Base-by-base conservation (phyloP, 2,329 filamentous ascomycete species). In the Fusarium xylarioides region DNA sequence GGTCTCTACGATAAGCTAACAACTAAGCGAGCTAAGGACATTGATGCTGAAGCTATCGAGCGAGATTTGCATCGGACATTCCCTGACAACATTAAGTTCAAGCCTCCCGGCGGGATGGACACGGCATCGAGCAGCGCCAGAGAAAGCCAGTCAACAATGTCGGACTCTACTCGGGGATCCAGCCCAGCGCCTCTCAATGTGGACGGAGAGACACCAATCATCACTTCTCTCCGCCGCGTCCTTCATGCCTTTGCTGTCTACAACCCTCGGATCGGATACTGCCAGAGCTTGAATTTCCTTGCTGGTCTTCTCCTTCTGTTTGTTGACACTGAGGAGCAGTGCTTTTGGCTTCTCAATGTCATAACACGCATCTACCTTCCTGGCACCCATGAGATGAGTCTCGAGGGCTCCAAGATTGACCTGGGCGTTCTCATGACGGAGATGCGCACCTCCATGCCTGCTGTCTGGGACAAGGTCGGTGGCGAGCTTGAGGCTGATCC, bases 261-360 rank as follows among this genome's bases (percentile, higher is more conserved):
- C 83, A 97, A 97, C 77, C 95, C 95, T 2, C 90, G 90, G 61
- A 97, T 98, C 75, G 95, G 95, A 19, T 98, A 98, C 82, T 98
- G 95, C 79, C 95, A 98, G 81, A 97, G 93, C 26, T 89, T 98
- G 35, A 98, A 98, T 82, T 98, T 98, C 82, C 89, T 98, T 56
- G 95, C 95, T 9, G 95, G 95, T 8, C 88, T 98, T 58, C 86
- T 98, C 4, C 89, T 98, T 4, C 87, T 98, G 6, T 98, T 98
- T 80, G 91, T 98, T 78, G 90, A 89, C 68, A 91, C 93, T 8
- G 95, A 97, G 80, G 95, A 98, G 81, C 95, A 97, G 76, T 90
- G 92, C 6, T 98, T 98, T 79, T 95, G 95, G 90, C 90, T 98
- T 79, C 88, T 98, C 66, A 96, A 97, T 76, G 94, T 98, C 77